Base-by-base conservation (phyloP, 73 alveolate species). In the Uronychia binucleata region DNA sequence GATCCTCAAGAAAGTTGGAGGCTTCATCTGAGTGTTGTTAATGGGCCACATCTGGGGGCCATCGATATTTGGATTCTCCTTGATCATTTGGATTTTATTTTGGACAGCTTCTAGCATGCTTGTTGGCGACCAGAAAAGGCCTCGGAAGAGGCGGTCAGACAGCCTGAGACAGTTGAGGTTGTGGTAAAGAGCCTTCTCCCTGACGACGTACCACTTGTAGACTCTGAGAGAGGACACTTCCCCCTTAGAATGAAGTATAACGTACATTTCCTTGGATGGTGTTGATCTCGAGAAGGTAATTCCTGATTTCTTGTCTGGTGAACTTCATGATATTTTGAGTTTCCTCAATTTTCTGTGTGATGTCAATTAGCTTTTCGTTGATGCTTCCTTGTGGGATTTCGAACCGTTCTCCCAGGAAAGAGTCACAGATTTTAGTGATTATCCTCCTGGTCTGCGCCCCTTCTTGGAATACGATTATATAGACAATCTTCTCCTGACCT, bases 1-100 rank as follows among this genome's bases (percentile, higher is more conserved):
- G 33, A 94, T 58, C 74, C 90, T 93, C 82, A 95, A 90, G 90
- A 94, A 95, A 57, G 99, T 96, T 34, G 99, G 99, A 28, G 96
- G 95, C 25, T 58, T 77, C 33, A 83, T 35, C 5, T 35, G 5
- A 13, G 78, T 25, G 8, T 28, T 5, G 58, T 26, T 75, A 1
- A 1, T 26, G 5, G 46, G 46, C 58, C 46, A 28, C 57, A 75
- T 75, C 30, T 75, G 81, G 30, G 81, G 81, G 5, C 81, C 81
- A 32, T 75, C 81, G 58, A 75, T 75, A 8, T 75, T 26, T 75
- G 28, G 28, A 26, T 30, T 32, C 1, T 25, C 58, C 30, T 30
- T 75, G 28, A 75, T 26, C 58, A 5, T 28, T 5, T 26, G 29
- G 81, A 75, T 75, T 26, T 75, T 26, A 8, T 28, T 1, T 5